Conservation (phyloP, 768 basidiomycete genomes). For the Termitomyces sp. region DNA sequence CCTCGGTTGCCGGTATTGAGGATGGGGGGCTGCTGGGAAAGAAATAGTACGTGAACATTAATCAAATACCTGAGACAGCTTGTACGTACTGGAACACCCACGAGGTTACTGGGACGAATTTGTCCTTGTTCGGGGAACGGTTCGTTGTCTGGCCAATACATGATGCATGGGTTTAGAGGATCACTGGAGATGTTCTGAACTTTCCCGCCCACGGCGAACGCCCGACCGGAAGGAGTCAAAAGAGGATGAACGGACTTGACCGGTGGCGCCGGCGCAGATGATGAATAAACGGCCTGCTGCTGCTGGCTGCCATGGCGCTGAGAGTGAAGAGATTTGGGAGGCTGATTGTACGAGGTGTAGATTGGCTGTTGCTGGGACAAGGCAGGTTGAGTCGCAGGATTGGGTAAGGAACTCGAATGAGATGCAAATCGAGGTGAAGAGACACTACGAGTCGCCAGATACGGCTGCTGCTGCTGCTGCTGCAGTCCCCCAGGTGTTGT, state of each 20-base stretch:
- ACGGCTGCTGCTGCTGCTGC: constrained; percentile 25
- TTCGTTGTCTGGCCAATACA: constrained; percentile 93
- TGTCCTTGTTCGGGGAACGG: constrained; percentile 78
- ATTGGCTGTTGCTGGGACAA: constrained; percentile 5
- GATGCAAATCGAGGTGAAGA: constrained; percentile 31
- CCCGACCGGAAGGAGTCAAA: constrained; percentile 79
- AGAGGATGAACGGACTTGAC: constrained; percentile 57
- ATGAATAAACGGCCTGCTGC: constrained; percentile 13
- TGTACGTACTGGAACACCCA: constrained; percentile 47
- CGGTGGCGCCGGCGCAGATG: constrained; percentile 21
- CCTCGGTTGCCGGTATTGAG: constrained; percentile 87
- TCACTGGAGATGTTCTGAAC: constrained; percentile 79
- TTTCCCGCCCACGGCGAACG: constrained; percentile 71
- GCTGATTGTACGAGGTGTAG: constrained; percentile 14
- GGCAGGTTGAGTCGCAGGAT: not conserved
- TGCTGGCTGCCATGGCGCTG: constrained; percentile 1
- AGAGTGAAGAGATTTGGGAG: constrained; percentile 11
- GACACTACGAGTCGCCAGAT: constrained; percentile 18
- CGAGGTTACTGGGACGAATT: constrained; percentile 57
- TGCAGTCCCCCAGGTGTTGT: constrained; percentile 15
- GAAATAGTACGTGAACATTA: not conserved
- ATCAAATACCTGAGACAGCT: constrained; percentile 1
- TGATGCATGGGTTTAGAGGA: constrained; percentile 69
- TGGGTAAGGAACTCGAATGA: not conserved
- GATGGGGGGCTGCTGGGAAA: constrained; percentile 72